A percentile compares a stretch with the other conserved stretches of the same genome.
Conservation (phyloP, 2,329 filamentous ascomycete species). For the Cladosporium sp. region DNA sequence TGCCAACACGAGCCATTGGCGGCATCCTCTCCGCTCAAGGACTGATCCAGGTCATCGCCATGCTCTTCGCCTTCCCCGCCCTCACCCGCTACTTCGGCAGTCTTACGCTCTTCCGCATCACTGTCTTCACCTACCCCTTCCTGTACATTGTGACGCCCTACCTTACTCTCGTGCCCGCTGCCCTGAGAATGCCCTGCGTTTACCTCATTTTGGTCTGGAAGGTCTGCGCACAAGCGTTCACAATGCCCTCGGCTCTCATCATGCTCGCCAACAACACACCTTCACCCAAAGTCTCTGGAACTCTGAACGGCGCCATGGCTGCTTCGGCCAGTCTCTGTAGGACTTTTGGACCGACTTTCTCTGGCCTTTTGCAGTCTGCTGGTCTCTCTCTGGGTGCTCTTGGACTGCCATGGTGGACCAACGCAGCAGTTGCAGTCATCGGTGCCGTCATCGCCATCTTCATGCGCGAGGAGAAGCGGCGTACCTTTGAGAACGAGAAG, state of each 20-base stretch:
- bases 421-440: constrained; percentile 70
- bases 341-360: constrained; percentile 84
- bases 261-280: constrained; percentile 86
- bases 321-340: constrained; percentile 87
- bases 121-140: constrained; percentile 79
- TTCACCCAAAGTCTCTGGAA: constrained; percentile 79
- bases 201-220: constrained; percentile 83
- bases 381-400: constrained; percentile 81
- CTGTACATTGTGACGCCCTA: constrained; percentile 89
- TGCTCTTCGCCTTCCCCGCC: constrained; percentile 79
- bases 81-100: constrained; percentile 74
- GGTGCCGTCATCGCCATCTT: constrained; percentile 75
- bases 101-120: constrained; percentile 76
- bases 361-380: constrained; percentile 78
- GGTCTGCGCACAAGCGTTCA: constrained; percentile 86
- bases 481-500: constrained; percentile 32
- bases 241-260: constrained; percentile 87
- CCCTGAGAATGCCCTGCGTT: constrained; percentile 70
- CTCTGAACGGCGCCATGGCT: constrained; percentile 88
- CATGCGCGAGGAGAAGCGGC: constrained; percentile 51
- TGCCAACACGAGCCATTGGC: constrained; percentile 81
- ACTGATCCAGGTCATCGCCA: constrained; percentile 82
- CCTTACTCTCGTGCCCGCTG: constrained; percentile 75
- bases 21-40: constrained; percentile 87
- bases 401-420: constrained; percentile 91